A percentile compares a stretch with the other conserved stretches of the same genome.
Evolutionary conservation across 108 stramenopile species (phyloP).

Genomic region (Aureococcus anophagefferens): DNA sequence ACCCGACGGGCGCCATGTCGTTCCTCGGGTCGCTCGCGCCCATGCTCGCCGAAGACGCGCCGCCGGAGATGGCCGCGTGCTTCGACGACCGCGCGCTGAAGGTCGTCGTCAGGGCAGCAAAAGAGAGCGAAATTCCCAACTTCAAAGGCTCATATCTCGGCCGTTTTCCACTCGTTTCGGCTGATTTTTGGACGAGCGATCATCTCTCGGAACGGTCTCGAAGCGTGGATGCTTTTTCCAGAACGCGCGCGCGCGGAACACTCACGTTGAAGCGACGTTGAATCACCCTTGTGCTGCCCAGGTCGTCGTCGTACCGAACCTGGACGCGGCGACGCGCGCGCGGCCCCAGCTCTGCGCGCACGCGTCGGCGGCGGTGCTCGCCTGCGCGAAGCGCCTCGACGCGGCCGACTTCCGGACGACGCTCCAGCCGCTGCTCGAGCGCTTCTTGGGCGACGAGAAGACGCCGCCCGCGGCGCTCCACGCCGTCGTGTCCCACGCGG

Average conservation of each 20-base stretch:
- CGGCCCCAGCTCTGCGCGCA: background rate
- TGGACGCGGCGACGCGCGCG: background rate
- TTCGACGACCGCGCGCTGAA: background rate
- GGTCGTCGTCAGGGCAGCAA: background rate
- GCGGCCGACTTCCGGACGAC: slow-evolving; percentile 1
- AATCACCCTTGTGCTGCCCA: too few species aligned
- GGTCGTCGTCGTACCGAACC: background rate
- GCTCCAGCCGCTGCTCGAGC: slow-evolving; percentile 19
- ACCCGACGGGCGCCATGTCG: slow-evolving; percentile 24
- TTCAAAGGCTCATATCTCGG: too few species aligned
- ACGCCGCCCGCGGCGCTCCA: slow-evolving; percentile 14
- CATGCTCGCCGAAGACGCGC: slow-evolving; percentile 10
- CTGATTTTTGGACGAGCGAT: too few species aligned
- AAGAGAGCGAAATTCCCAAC: too few species aligned
- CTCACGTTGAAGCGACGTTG: too few species aligned
- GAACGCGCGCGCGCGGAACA: too few species aligned
- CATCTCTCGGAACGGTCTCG: too few species aligned
- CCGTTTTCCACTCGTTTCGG: too few species aligned
- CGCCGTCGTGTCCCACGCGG: slow-evolving; percentile 19
- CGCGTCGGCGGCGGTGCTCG: background rate
- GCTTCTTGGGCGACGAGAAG: slow-evolving; percentile 7
- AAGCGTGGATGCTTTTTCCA: too few species aligned
- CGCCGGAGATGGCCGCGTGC: background rate
- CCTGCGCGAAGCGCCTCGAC: slow-evolving; percentile 10
- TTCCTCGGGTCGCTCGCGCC: slow-evolving; percentile 18